Evolutionary conservation across 306 rosid genomes (phyloP), one percentile per base, ranked within the genome.

Genomic region (Trifolium subterraneum): DNA sequence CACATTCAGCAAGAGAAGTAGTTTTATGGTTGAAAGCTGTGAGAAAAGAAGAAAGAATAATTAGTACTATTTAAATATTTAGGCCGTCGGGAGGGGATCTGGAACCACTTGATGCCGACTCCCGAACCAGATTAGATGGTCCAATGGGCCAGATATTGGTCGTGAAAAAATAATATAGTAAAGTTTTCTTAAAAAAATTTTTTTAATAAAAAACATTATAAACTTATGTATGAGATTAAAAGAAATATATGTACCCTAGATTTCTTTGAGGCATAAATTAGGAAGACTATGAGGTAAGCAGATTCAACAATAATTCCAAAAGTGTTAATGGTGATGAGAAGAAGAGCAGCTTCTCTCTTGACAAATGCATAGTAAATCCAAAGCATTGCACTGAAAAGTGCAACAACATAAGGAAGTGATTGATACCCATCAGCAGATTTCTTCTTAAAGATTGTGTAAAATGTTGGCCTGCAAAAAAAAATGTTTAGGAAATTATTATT

Each of bases 341-440:
- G 90, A 44, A 92, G 88, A 41, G 84, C 83, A 16, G 89, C 72
- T 13, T 87, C 90, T 22, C 59, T 60, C 52, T 95, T 92, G 15
- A 90, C 85, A 51, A 88, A 62, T 5, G 96, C 99, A 4, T 95
- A 95, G 88, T 92, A 95, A 51, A 95, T 86, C 96, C 93, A 90
- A 54, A 92, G 86, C 96, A 88, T 92, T 33, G 86, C 93, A 73
- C 99, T 95, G 52, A 95, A 81, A 1, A 95, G 85, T 48, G 89
- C 90, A n/a, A 95, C 87, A 71, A 88, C 93, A 56, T 95, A 95
- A 2, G 99, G 97, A 47, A 92, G 85, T 16, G 93, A 79, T 31
- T 92, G 99, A 62, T 81, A 95, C 20, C 96, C 98, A 33, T 87
- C 99, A 0, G 92, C 81, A 0, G 96, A 80, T 84, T 95, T 95